phyloP scores from a whole-genome alignment of 2,329 filamentous ascomycete genomes.

The Cryphonectria nitschkei region DNA sequence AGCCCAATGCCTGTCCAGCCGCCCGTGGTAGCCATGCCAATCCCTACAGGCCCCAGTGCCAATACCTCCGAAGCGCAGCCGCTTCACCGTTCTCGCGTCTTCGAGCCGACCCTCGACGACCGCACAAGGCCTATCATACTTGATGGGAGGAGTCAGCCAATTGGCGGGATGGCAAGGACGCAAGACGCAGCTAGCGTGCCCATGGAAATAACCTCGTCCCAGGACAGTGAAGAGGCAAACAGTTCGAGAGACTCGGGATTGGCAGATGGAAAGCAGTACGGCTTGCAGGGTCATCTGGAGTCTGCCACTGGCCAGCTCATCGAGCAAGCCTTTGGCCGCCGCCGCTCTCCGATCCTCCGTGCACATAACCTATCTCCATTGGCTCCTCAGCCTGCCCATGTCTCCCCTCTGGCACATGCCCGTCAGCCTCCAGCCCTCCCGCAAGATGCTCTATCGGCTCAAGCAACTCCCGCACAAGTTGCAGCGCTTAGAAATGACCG shows the following conservation, averaged over 20 bases:
- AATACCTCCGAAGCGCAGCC: constrained; percentile 22
- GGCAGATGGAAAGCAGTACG: constrained; percentile 40
- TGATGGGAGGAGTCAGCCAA: not conserved
- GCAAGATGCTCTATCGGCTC: constrained; percentile 37
- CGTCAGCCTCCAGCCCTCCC: constrained; percentile 39
- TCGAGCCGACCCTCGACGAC: constrained; percentile 2
- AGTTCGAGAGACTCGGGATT: constrained; percentile 47
- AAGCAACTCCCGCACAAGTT: constrained; percentile 56
- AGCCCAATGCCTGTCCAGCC: constrained; percentile 30
- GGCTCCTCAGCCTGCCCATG: constrained; percentile 76
- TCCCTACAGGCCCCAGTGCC: constrained; percentile 18
- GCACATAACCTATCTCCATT: constrained; percentile 74
- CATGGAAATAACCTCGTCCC: constrained; percentile 38
- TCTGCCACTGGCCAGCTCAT: constrained; percentile 41
- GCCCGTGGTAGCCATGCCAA: constrained; percentile 22
- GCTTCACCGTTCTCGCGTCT: constrained; percentile 7
- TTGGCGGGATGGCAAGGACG: constrained; percentile 32
- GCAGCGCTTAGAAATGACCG: constrained; percentile 58
- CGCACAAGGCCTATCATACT: not conserved
- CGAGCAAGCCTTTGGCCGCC: constrained; percentile 45
- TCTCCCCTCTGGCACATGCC: constrained; percentile 59
- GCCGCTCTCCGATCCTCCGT: constrained; percentile 66
- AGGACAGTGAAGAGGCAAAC: constrained; percentile 47
- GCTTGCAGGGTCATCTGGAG: constrained; percentile 32
- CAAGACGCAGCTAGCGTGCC: constrained; percentile 26